Evolutionary conservation across 495 filamentous ascomycete species (phyloP), one percentile per base, ranked within the genome.

Genomic region (Aspergillus biplanus): DNA sequence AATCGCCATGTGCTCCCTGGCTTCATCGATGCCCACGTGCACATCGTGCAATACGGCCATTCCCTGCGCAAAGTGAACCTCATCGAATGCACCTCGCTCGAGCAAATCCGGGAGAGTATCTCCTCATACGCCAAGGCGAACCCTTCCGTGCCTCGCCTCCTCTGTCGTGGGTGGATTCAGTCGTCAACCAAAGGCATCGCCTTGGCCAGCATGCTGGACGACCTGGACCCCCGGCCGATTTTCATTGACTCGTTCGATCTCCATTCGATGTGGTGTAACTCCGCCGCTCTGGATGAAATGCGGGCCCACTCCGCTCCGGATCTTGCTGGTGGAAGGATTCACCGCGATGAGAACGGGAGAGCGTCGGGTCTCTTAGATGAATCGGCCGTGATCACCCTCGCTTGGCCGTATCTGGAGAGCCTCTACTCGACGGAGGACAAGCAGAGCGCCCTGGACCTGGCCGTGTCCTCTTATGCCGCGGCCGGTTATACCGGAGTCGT

Each of bases 21-120:
- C 31, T 90, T 90, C 66, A 83, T 89, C 52, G 87, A 89, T 65
- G 84, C 80, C 4, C 87, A 89, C 67, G 82, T 87, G 67, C 87
- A 89, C 62, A 77, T 89, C 32, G 72, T 88, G 63, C 79, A 87
- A 31, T 79, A 86, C 39, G 87, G 86, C 7, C 81, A 85, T 37
- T 82, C 87, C 0, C 78, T 87, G 18, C 80, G 78, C 60, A 88
- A 88, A 67, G 72, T 84, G 33, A 75, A 82, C 56, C 76, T 90
- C 5, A 78, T 83, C 35, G 44, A 56, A 7, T 89, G 86, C 73
- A 82, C 77, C 34, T 75, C 78, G 7, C 79, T 89, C 4, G 64
- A 74, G 18, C 81, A 86, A 16, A 89, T 90, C 62, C 80, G 78
- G 1, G 57, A 66, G 12, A 64, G 73, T 3, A 83, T 90, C 65